Conservation (phyloP, 345 rosid species). For the Eucalyptus tenuipes region DNA sequence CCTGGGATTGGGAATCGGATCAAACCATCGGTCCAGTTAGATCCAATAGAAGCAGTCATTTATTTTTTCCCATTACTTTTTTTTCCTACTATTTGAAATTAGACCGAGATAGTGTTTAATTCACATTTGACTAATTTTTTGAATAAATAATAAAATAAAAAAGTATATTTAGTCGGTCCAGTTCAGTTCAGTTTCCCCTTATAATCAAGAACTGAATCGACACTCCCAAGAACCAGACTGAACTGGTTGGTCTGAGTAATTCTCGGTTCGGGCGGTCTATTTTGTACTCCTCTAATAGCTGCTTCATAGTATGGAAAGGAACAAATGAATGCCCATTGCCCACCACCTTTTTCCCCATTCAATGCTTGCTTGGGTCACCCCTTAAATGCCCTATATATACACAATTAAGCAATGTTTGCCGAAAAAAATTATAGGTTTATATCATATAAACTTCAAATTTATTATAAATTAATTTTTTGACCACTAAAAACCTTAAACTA, state of each 20-base stretch:
- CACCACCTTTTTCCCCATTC: background rate
- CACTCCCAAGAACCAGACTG: no score
- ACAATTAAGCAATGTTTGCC: background rate
- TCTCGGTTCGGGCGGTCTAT: fast-evolving
- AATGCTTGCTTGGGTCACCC: background rate
- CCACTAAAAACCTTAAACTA: fast-evolving
- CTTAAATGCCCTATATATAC: background rate
- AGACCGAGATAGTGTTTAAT: no score
- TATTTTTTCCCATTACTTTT: no score
- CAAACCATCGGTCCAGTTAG: fast-evolving
- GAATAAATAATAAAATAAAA: no score
- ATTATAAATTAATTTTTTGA: fast-evolving
- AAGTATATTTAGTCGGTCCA: no score
- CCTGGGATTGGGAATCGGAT: fast-evolving
- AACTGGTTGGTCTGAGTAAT: fast-evolving
- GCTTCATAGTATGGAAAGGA: background rate
- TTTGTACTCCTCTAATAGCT: background rate
- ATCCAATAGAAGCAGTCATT: no score
- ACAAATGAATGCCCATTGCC: background rate
- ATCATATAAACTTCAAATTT: no score
- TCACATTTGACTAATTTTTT: no score
- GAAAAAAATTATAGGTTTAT: no score
- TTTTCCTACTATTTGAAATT: no score
- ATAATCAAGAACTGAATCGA: no score
- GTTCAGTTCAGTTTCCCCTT: no score